Base-by-base conservation (phyloP, 495 filamentous ascomycete genomes). In the Lasiosphaeria hispida region DNA sequence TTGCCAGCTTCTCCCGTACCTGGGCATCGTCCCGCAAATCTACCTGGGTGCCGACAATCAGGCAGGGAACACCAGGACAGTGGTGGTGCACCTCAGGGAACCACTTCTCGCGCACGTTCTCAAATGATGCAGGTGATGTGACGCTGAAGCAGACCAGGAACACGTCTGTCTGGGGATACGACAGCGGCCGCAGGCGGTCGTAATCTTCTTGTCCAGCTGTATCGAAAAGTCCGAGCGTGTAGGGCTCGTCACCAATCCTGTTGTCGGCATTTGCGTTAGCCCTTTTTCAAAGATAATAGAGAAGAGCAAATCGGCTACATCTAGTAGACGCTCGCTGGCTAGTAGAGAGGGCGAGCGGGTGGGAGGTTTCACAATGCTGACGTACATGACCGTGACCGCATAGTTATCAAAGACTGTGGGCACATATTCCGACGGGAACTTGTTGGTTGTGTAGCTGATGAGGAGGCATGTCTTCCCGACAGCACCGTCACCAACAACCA, bases 331-430 rank as follows among this genome's bases (percentile, higher is more conserved):
- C 19, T 17, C 23, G 18, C 10, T 55, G 37, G 43, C 60, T 54
- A 34, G 10, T 41, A 35, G 35, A 47, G 33, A 14, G 45, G 50
- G 34, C 38, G 18, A 39, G 34, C 9, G 38, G 33, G 44, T 48
- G 61, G 14, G 49, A 14, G 37, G 36, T 35, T 36, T 23, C n/a
- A n/a, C n/a, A n/a, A 37, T 34, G 61, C 58, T 42, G 49, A 89
- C 92, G 86, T 82, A 97, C 92, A 97, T 97, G 54, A 97, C 92
- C 43, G 94, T 98, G 69, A 98, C 94, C 14, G 94, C 94, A 86
- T 98, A 98, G 77, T 98, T 98, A 73, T 98, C 94, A 73, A 98
- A 98, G 35, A 98, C 94, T 17, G 94, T 98, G 18, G 94, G 94
- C 17, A 98, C 94, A 70, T 98, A 98, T 91, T 98, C 94, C 60